Percentiles rank a stretch among this genome's conserved stretches.
Conservation (phyloP, 768 basidiomycete genomes). For the Zangia roseola region DNA sequence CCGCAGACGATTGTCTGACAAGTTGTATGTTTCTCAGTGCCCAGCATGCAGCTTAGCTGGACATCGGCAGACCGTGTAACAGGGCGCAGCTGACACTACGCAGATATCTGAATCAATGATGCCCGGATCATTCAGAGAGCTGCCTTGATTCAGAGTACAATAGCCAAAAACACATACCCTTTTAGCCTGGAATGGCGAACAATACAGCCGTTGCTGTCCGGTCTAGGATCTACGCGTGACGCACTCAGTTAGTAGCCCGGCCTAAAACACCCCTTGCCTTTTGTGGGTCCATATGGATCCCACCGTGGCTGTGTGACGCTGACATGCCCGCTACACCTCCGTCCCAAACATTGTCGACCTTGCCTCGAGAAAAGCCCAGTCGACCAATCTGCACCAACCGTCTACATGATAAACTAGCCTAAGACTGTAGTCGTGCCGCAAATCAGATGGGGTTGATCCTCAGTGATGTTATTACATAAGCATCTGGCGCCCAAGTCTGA, state of each 20-base stretch:
- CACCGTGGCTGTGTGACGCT: slow-evolving; percentile 37
- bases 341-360: neutral
- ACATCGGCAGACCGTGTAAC: no score
- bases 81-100: no score
- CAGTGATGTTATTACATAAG: slow-evolving; percentile 22
- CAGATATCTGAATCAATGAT: no score
- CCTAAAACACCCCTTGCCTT: slow-evolving; percentile 27
- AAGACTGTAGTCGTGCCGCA: neutral
- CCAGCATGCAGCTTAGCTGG: no score
- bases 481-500: slow-evolving; percentile 2
- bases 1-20: slow-evolving; percentile 22
- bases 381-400: no score
- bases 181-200: slow-evolving; percentile 26
- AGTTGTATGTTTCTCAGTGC: neutral
- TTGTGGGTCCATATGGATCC: slow-evolving; percentile 45
- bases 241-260: no score
- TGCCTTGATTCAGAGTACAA: slow-evolving; percentile 26
- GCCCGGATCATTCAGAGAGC: slow-evolving; percentile 3
- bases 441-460: neutral
- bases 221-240: slow-evolving; percentile 20
- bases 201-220: slow-evolving; percentile 17
- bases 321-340: no score
- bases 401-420: no score
- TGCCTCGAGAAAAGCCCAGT: neutral
- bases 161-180: slow-evolving; percentile 21